Evolutionary conservation across 345 rosid genomes (phyloP).

Genomic region (Melastoma malabathricum): DNA sequence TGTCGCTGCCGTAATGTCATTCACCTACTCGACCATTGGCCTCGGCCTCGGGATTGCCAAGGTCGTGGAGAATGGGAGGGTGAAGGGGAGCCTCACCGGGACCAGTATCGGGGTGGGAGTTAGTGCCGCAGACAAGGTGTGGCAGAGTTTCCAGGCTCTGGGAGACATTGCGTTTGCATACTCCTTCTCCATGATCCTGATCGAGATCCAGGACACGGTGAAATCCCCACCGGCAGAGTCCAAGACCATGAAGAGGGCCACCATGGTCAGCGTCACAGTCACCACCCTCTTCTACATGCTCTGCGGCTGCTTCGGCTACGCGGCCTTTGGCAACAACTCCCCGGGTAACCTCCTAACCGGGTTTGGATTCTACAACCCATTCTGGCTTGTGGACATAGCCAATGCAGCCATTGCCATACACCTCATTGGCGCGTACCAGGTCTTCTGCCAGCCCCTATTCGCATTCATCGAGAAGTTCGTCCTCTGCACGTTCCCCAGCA

Average conservation of each 20-base stretch:
- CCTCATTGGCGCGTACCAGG: slow-evolving; percentile 71
- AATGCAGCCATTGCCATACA: slow-evolving; percentile 58
- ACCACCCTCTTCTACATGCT: slow-evolving; percentile 34
- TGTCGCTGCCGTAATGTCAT: slow-evolving; percentile 42
- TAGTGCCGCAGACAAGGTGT: slow-evolving; percentile 17
- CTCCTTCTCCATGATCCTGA: slow-evolving; percentile 29
- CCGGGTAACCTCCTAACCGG: slow-evolving; percentile 67
- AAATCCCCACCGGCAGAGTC: slow-evolving; percentile 32
- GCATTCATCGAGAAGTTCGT: slow-evolving; percentile 47
- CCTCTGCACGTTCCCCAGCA: slow-evolving; percentile 21
- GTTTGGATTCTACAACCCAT: slow-evolving; percentile 64
- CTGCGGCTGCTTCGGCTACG: slow-evolving; percentile 67
- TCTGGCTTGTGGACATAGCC: slow-evolving; percentile 58
- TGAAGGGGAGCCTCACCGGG: slow-evolving; percentile 31
- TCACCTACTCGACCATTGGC: slow-evolving; percentile 34
- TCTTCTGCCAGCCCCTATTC: slow-evolving; percentile 52
- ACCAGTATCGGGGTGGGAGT: slow-evolving; percentile 18
- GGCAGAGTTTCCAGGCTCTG: slow-evolving; percentile 33
- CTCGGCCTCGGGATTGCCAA: slow-evolving; percentile 34
- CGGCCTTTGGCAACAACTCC: slow-evolving; percentile 53
- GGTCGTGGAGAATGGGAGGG: slow-evolving; percentile 15
- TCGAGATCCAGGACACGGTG: slow-evolving; percentile 42
- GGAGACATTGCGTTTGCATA: slow-evolving; percentile 40
- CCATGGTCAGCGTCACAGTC: slow-evolving; percentile 14
- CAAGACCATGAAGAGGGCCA: slow-evolving; percentile 33